Conservation (phyloP, 768 basidiomycete species). For the Kwoniella pini region DNA sequence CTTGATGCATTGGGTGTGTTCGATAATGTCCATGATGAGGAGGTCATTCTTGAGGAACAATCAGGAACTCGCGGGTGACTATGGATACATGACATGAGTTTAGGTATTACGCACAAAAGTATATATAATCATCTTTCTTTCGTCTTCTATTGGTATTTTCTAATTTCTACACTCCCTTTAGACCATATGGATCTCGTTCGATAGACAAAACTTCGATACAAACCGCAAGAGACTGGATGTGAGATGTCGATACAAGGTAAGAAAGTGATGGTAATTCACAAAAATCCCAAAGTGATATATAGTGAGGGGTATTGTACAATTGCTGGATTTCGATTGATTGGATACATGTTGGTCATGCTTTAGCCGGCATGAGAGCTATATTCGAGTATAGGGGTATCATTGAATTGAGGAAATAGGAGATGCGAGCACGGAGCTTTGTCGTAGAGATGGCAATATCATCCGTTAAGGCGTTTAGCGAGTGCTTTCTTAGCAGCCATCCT, state of each 20-base stretch:
- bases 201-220: no score
- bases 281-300: not conserved
- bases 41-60: no score
- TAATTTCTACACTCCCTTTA: no score
- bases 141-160: no score
- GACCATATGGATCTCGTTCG: no score
- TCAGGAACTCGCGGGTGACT: no score
- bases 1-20: not conserved
- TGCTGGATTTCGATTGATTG: not conserved
- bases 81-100: slow-evolving; percentile 14
- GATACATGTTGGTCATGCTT: no score
- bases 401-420: not conserved
- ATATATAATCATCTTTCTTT: not conserved
- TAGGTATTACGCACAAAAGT: not conserved
- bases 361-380: no score
- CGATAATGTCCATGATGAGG: no score
- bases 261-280: not conserved
- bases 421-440: not conserved
- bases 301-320: not conserved
- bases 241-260: not conserved
- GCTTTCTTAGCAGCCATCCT: slow-evolving; percentile 28
- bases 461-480: slow-evolving; percentile 20
- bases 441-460: not conserved
- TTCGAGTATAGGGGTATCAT: no score
- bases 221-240: no score